Base-by-base conservation (phyloP, 768 basidiomycete species). In the Lactarius tabidus region DNA sequence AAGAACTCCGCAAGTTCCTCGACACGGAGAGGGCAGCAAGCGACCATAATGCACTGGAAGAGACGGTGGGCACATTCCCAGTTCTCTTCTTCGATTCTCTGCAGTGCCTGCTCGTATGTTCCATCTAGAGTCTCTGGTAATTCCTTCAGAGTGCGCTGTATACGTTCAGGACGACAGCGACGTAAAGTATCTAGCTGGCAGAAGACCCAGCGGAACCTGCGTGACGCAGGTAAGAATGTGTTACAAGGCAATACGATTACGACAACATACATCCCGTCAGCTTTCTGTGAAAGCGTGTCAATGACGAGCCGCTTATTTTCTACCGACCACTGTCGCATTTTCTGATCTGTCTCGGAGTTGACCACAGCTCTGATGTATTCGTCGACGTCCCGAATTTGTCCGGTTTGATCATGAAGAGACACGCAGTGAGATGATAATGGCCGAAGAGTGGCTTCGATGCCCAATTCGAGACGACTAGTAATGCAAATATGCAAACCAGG, bases 171-270 rank as follows among this genome's bases (percentile, higher is more conserved):
- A 39, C 18, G 33, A 53, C 63, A 58, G 31, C 48, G 43, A 35
- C 63, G 63, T 5, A 58, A 36, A 12, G 51, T 58, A 38, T 15
- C 56, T 3, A 64, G 57, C 29, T 64, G 57, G 29, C 57, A 64
- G 10, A 64, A 43, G 8, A 64, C 36, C 41, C 56, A 64, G 6
- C 48, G 56, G 56, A 58, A 64, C 63, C 63, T 58, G 12, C 1
- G 1, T 15, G 6, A 61, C 39, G 6, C 9, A 38, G 6, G 17
- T 57, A n/a, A 45, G 43, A 4, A 9, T 35, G n/a, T 9, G 39
- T 45, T 5, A 35, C 9, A 39, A 52, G 35, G 26, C 9, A 23
- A 48, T 14, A 1, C 6, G 1, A 29, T 4, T 26, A n/a, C 9
- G 26, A 6, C 17, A 8, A 9, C 63, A 15, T 51, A 64, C 63